Conservation (phyloP, 805 yeast species). For the Lipomyces yamanashiensis region DNA sequence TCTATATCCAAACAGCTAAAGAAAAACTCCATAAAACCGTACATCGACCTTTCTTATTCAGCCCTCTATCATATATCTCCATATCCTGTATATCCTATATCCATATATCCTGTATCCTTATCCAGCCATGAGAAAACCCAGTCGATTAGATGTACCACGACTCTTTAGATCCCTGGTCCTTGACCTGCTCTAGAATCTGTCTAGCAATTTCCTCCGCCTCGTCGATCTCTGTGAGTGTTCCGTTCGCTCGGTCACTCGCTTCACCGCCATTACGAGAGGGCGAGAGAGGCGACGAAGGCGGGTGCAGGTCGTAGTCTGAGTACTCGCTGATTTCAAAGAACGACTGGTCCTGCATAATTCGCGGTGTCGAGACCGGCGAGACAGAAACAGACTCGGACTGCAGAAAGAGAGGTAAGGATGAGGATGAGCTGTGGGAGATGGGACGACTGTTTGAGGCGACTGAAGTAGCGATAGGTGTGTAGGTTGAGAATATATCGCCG, state of each 20-base stretch:
- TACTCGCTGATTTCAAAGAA: constrained; percentile 21
- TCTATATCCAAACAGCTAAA: not conserved
- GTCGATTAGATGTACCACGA: constrained; percentile 12
- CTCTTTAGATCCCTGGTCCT: constrained; percentile 1
- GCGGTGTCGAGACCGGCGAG: constrained; percentile 21
- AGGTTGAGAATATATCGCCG: not conserved
- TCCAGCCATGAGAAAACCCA: not conserved
- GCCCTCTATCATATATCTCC: not conserved
- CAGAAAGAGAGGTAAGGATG: constrained; percentile 1
- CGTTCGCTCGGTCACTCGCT: not conserved
- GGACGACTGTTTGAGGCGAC: not conserved
- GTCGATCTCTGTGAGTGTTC: constrained; percentile 1
- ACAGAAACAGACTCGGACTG: constrained; percentile 1
- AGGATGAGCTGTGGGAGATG: constrained; percentile 1
- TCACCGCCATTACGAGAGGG: not conserved
- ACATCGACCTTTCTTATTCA: too few relatives aligned
- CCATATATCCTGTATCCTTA: not conserved
- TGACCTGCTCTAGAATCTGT: constrained; percentile 26
- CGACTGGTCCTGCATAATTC: constrained; percentile 21
- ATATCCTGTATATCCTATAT: not conserved
- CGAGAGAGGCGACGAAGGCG: not conserved
- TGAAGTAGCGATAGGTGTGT: constrained; percentile 1
- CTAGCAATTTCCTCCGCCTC: constrained; percentile 28
- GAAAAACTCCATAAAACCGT: not conserved
- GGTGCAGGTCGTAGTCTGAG: not conserved